Base-by-base conservation (phyloP, 257 asterid species). In the Solanum pimpinellifolium region DNA sequence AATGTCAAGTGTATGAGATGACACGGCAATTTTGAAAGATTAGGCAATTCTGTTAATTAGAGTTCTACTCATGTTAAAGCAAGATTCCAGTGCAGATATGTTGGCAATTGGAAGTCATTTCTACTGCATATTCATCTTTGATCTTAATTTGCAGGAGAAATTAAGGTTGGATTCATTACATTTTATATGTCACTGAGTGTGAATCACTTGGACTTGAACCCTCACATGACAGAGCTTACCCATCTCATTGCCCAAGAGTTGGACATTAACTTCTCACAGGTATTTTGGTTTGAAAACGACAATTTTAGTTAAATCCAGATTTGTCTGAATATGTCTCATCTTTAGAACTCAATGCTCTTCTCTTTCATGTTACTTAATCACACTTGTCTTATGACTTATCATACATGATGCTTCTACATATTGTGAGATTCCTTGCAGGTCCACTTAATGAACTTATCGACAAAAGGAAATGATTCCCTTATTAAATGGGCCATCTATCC, bases 401-500 rank as follows among this genome's bases (percentile, higher is more conserved):
- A 52, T 66, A 73, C 35, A 42, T 89, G 72, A 68, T 65, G 65
- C 65, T 88, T 86, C 41, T 86, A 86, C 90, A 75, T 87, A 87
- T 85, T 39, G 83, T 87, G 88, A 68, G 88, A 85, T 83, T 83
- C 84, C 60, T 91, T 90, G 90, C 97, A 96, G 99, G 96, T 96
- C 84, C 94, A 90, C 66, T 86, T 92, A 91, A 42, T 90, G 92
- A 93, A 96, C 88, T 86, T 92, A 87, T 89, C 96, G 72, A 91
- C 98, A 33, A 85, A 88, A 86, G 94, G 92, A 86, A 94, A 93
- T 81, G 94, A 69, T 33, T 95, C 98, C 73, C 93, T 97, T 84
- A 85, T 94, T 90, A 92, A 86, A 92, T 93, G 96, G 98, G 95
- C 92, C 69, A 92, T 97, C 91, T 86, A 60, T 78, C 99, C 99